Percentiles rank a stretch among this genome's conserved stretches.
Conservation (phyloP, 345 rosid species). For the Aquilaria sinensis region DNA sequence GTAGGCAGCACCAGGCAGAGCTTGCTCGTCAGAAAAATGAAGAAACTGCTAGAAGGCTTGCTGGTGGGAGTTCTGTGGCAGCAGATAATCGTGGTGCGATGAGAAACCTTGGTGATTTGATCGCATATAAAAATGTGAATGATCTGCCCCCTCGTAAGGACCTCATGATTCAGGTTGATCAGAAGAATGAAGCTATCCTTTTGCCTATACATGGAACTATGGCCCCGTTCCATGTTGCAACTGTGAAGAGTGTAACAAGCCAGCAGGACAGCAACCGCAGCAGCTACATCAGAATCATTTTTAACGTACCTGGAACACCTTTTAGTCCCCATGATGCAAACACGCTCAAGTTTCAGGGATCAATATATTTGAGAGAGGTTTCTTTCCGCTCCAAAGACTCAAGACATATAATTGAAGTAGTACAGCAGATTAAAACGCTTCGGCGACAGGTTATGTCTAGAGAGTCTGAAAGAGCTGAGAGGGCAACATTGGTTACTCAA, state of each 20-base stretch:
- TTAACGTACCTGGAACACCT: constrained; percentile 42
- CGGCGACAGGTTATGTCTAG: constrained; percentile 37
- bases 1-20: constrained; percentile 59
- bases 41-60: constrained; percentile 54
- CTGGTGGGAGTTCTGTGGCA: constrained; percentile 32
- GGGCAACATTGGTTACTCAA: constrained; percentile 51
- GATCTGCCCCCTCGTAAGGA: constrained; percentile 41
- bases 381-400: constrained; percentile 49
- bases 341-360: constrained; percentile 33
- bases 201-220: constrained; percentile 47
- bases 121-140: constrained; percentile 49
- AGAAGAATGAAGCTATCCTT: constrained; percentile 42
- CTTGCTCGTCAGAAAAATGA: constrained; percentile 54
- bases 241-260: constrained; percentile 41
- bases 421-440: constrained; percentile 38
- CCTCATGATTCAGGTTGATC: constrained; percentile 48
- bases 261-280: constrained; percentile 40
- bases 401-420: constrained; percentile 47
- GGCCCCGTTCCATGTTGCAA: constrained; percentile 53
- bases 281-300: constrained; percentile 44
- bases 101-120: constrained; percentile 28
- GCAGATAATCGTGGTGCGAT: constrained; percentile 30
- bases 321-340: constrained; percentile 45
- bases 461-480: constrained; percentile 51
- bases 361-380: constrained; percentile 44